These are phyloP conservation scores for Eucalyptus paniculata DNA, from an alignment of 345 rosid genomes.

Conservation along the genomic window DNA sequence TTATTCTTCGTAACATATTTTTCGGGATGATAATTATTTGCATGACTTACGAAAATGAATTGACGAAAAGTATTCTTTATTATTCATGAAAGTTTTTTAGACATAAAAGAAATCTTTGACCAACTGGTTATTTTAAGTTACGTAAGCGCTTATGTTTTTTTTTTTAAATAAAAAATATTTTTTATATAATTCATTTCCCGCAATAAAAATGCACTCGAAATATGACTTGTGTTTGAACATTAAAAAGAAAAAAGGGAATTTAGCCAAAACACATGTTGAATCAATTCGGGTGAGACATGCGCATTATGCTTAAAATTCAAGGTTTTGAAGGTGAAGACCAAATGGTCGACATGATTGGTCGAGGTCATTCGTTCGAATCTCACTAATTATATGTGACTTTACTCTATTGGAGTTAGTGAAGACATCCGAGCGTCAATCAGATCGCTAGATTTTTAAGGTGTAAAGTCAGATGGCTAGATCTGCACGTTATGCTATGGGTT, in stretches of 20 bases:
- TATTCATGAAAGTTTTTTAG: too few species aligned
- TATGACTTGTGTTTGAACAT: not conserved
- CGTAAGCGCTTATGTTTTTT: rapidly evolving
- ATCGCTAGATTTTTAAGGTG: rapidly evolving
- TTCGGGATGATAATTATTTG: too few species aligned
- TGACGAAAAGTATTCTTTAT: too few species aligned
- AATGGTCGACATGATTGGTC: rapidly evolving
- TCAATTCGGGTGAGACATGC: rapidly evolving
- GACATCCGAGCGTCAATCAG: rapidly evolving
- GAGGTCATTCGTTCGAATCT: rapidly evolving
- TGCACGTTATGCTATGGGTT: rapidly evolving
- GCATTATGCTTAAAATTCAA: not conserved
- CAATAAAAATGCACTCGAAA: rapidly evolving
- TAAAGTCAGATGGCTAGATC: rapidly evolving
- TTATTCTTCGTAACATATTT: too few species aligned
- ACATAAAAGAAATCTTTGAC: not conserved
- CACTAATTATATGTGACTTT: not conserved
- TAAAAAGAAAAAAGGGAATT: not conserved
- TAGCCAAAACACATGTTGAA: not conserved
- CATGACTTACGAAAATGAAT: not conserved
- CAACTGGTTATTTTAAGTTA: rapidly evolving
- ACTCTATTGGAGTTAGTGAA: not conserved
- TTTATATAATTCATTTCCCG: rapidly evolving
- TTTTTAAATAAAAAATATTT: too few species aligned
- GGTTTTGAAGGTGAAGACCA: not conserved